These are phyloP conservation scores for Perilla frutescens DNA, from an alignment of 257 asterid species.

Conservation along the genomic window DNA sequence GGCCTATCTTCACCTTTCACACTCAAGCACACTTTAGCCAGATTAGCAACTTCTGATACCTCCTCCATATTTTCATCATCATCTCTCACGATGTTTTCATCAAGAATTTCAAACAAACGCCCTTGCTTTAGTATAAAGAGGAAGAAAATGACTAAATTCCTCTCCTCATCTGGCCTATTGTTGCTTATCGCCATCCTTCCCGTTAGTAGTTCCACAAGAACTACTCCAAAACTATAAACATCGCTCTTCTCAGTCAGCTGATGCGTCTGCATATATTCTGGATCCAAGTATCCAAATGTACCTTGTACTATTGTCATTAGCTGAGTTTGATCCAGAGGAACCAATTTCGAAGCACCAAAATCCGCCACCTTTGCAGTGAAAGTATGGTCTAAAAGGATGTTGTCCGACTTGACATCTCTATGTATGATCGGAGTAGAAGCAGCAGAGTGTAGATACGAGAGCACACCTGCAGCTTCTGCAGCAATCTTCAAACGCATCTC, in stretches of 20 bases:
- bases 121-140: slow-evolving; percentile 21
- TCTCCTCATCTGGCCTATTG: slow-evolving; percentile 36
- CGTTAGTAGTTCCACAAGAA: slow-evolving; percentile 42
- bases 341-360: slow-evolving; percentile 45
- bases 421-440: slow-evolving; percentile 51
- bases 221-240: slow-evolving; percentile 44
- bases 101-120: slow-evolving; percentile 34
- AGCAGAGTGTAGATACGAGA: slow-evolving; percentile 43
- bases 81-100: slow-evolving; percentile 7
- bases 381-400: slow-evolving; percentile 39
- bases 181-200: slow-evolving; percentile 32
- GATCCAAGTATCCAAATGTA: slow-evolving; percentile 38
- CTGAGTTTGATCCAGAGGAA: slow-evolving; percentile 34
- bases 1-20: slow-evolving; percentile 50
- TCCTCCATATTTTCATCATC: slow-evolving; percentile 20
- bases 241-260: slow-evolving; percentile 37
- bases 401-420: slow-evolving; percentile 43
- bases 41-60: slow-evolving; percentile 30
- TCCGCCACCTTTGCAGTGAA: slow-evolving; percentile 39
- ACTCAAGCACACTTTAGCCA: slow-evolving; percentile 42
- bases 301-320: slow-evolving; percentile 39
- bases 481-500: slow-evolving; percentile 41
- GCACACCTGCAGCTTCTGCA: slow-evolving; percentile 33
- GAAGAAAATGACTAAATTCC: slow-evolving; percentile 36
- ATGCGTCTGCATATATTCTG: slow-evolving; percentile 35